Percentiles rank a stretch among this genome's conserved stretches.
phyloP scores from a whole-genome alignment of 768 basidiomycete species.

The Rhodotorula toruloides region DNA sequence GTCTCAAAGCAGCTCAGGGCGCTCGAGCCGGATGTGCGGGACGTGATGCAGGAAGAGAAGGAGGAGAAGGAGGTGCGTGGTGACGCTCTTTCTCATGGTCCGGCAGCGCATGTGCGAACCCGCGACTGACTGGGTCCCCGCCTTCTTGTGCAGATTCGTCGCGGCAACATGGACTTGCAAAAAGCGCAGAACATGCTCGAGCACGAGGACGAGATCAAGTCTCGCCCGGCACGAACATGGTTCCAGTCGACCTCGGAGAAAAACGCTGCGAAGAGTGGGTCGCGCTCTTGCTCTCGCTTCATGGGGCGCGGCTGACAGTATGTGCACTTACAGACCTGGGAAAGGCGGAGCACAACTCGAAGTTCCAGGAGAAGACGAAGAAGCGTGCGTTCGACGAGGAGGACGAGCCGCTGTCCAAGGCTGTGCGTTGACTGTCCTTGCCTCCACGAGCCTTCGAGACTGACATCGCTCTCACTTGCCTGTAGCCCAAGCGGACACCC shows the following conservation, averaged over 20 bases:
- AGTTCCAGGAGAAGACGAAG: slow-evolving; percentile 41
- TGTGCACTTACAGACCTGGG: slow-evolving; percentile 57
- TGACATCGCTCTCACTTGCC: background rate
- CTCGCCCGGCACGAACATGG: slow-evolving; percentile 95
- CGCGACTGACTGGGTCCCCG: no score
- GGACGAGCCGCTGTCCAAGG: slow-evolving; percentile 24
- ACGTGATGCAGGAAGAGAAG: slow-evolving; percentile 80
- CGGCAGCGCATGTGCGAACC: background rate
- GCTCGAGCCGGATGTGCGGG: slow-evolving; percentile 70
- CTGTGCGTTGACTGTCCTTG: slow-evolving; percentile 1
- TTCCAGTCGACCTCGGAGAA: slow-evolving; percentile 88
- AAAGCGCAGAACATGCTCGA: slow-evolving; percentile 95
- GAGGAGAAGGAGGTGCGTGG: slow-evolving; percentile 78
- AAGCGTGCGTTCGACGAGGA: slow-evolving; percentile 33
- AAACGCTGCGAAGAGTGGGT: slow-evolving; percentile 66
- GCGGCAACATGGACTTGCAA: slow-evolving; percentile 89
- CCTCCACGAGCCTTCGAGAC: background rate
- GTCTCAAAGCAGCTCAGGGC: slow-evolving; percentile 66
- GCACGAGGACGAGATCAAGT: slow-evolving; percentile 84
- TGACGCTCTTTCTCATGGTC: background rate
- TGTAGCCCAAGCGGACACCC: slow-evolving; percentile 31
- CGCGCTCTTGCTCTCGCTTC: background rate
- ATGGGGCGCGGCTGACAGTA: background rate
- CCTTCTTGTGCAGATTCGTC: slow-evolving; percentile 58
- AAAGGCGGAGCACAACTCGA: slow-evolving; percentile 62